phyloP scores from a whole-genome alignment of 31 red algal genomes.

The Endocladia muricata region DNA sequence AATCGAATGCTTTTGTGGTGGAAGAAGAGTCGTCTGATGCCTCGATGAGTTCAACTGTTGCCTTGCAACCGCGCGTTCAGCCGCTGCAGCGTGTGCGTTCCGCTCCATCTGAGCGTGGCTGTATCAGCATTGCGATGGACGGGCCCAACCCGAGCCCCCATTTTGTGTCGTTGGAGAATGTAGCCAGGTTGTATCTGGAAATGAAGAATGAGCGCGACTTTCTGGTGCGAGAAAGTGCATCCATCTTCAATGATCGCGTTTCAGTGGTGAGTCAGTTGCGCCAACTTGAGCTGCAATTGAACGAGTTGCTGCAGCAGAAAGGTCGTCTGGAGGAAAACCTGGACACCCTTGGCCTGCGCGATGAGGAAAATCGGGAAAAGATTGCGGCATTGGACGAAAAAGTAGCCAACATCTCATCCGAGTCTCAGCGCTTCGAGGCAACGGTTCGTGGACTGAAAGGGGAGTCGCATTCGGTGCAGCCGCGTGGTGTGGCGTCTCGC shows the following conservation, averaged over 20 bases:
- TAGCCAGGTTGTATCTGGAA: slow-evolving; percentile 78
- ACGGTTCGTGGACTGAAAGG: slow-evolving; percentile 73
- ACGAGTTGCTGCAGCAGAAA: slow-evolving; percentile 62
- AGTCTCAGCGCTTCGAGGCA: slow-evolving; percentile 73
- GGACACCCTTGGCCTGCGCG: slow-evolving; percentile 61
- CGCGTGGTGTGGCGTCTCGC: slow-evolving; percentile 24
- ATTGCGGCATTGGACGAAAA: slow-evolving; percentile 77
- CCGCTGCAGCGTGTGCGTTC: not conserved
- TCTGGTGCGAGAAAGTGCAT: slow-evolving; percentile 65
- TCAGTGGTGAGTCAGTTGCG: slow-evolving; percentile 66
- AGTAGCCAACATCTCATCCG: slow-evolving; percentile 62
- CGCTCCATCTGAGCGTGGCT: slow-evolving; percentile 25
- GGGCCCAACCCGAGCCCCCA: slow-evolving; percentile 72
- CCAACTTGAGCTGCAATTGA: slow-evolving; percentile 66
- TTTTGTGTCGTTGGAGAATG: slow-evolving; percentile 88
- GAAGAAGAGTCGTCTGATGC: slow-evolving; percentile 48
- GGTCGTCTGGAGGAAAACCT: slow-evolving; percentile 66
- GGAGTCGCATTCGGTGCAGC: slow-evolving; percentile 29
- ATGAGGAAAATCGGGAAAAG: slow-evolving; percentile 65
- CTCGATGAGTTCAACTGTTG: slow-evolving; percentile 12
- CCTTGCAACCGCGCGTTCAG: slow-evolving; percentile 9
- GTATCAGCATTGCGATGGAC: slow-evolving; percentile 66
- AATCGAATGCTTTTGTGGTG: slow-evolving; percentile 37
- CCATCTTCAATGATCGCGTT: slow-evolving; percentile 66
- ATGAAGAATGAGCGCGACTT: slow-evolving; percentile 85